These are phyloP conservation scores for Nicotiana sylvestris DNA, from an alignment of 257 asterid genomes.

Conservation along the genomic window DNA sequence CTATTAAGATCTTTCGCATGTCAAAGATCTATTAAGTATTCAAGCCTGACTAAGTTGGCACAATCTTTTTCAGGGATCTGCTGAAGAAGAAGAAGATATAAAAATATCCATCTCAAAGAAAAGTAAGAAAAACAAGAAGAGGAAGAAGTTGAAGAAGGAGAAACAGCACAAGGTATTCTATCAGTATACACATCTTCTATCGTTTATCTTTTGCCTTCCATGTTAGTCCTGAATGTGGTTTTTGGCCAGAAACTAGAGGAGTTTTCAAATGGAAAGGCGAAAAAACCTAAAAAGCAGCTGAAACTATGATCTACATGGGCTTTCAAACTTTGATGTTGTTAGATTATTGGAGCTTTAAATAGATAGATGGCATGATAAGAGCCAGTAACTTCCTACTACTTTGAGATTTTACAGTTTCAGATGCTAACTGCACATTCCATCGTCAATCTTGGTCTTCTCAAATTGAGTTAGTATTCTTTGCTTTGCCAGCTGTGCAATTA, in stretches of 20 bases:
- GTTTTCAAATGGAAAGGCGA: slow-evolving; percentile 15
- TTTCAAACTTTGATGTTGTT: not conserved
- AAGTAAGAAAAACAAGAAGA: slow-evolving; percentile 44
- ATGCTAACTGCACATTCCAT: not conserved
- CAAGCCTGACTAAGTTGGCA: not conserved
- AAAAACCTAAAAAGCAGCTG: slow-evolving; percentile 48
- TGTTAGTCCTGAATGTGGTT: not conserved
- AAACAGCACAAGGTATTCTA: slow-evolving; percentile 36
- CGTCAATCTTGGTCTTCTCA: not conserved
- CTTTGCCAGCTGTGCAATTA: not conserved
- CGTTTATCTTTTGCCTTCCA: not conserved
- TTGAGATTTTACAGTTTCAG: not conserved
- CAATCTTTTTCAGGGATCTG: slow-evolving; percentile 38
- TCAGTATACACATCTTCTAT: not conserved
- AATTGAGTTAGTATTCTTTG: not conserved
- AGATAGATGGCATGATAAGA: not conserved
- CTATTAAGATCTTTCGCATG: not conserved
- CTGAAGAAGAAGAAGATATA: slow-evolving; percentile 32
- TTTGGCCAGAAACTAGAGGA: slow-evolving; percentile 46
- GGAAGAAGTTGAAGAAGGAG: slow-evolving; percentile 40
- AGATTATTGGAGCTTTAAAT: not conserved
- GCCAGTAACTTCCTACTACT: not conserved
- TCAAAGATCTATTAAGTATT: not conserved
- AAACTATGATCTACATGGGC: slow-evolving; percentile 30
- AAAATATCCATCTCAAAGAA: slow-evolving; percentile 28